Evolutionary conservation across 2,329 filamentous ascomycete species (phyloP), one percentile per base, ranked within the genome.

Genomic region (Neofusicoccum cordaticola): DNA sequence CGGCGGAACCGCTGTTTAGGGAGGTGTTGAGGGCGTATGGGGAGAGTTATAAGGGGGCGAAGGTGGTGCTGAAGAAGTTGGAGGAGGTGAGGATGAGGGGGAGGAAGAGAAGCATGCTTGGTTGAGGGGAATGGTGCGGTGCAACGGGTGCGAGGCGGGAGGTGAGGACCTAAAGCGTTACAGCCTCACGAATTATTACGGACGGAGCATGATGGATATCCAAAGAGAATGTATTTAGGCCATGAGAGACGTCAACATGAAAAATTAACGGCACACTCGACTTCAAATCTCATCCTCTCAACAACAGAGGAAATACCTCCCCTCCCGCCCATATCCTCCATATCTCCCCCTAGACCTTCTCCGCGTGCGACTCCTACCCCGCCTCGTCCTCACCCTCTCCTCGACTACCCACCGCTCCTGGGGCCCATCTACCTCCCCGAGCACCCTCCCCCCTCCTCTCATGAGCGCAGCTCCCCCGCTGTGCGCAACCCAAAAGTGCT

Each of bases 21-120:
- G 86, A 90, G 71, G 83, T 97, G 19, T 79, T 98, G 19, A 82
- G 85, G 64, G 89, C 86, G 2, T 99, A 99, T 79, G 84, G 81
- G 60, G 83, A 85, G 68, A 86, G 85, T 39, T 94, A 90, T 73
- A 93, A 92, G 79, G 90, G 90, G 15, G 90, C 91, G 0, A 85
- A 81, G 65, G 81, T 86, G 19, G 92, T 93, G 22, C 78, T 99
- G 74, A 92, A 87, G 80, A 90, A 89, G 75, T 78, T 99, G 67
- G 93, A 97, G 75, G 94, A 97, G 69, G 95, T 99, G 52, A 87
- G 95, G 74, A 87, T 97, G 88, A 88, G 95, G 76, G 95, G 95
- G 3, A 85, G 95, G 75, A 99, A 99, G 86, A 90, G 92, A 78
- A 98, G 93, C 76, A 99, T 99, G 95, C 76, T 99, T 70, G 95